Evolutionary conservation across 1,284 basidiomycete species (phyloP).

Genomic region (Austroboletus novae-zelandiae): DNA sequence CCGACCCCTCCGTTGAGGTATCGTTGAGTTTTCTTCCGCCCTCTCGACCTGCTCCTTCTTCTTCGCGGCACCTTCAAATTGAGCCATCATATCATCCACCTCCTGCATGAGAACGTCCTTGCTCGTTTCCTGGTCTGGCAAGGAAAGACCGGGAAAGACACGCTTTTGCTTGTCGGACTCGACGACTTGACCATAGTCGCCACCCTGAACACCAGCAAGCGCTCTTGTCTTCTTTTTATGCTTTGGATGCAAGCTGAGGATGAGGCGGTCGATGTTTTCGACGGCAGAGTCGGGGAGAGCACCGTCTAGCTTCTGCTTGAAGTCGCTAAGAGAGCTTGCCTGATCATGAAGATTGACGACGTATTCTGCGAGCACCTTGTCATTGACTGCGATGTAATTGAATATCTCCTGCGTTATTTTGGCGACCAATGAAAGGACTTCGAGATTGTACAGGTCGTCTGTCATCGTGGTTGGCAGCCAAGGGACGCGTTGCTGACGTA

Average conservation of each 20-base stretch:
- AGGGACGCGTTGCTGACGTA: slow-evolving; percentile 19
- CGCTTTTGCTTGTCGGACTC: slow-evolving; percentile 79
- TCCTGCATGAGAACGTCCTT: slow-evolving; percentile 76
- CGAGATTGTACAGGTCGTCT: slow-evolving; percentile 87
- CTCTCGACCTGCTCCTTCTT: slow-evolving; percentile 52
- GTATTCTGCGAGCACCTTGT: slow-evolving; percentile 95
- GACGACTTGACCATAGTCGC: slow-evolving; percentile 35
- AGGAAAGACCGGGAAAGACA: slow-evolving; percentile 89
- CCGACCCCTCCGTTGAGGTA: slow-evolving; percentile 53
- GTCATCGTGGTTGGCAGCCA: slow-evolving; percentile 45
- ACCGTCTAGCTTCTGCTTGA: slow-evolving; percentile 82
- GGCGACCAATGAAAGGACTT: slow-evolving; percentile 84
- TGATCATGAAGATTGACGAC: slow-evolving; percentile 90
- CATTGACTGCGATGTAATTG: slow-evolving; percentile 81
- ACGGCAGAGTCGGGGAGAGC: slow-evolving; percentile 89
- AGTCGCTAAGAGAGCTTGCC: slow-evolving; percentile 71
- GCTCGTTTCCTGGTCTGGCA: slow-evolving; percentile 71
- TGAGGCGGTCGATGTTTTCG: slow-evolving; percentile 91
- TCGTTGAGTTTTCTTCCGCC: slow-evolving; percentile 48
- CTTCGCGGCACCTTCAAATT: slow-evolving; percentile 68
- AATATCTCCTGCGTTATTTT: slow-evolving; percentile 89
- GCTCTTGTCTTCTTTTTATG: slow-evolving; percentile 75
- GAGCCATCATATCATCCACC: slow-evolving; percentile 84
- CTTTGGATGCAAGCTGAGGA: slow-evolving; percentile 94
- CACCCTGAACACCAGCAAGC: slow-evolving; percentile 37